Conservation (phyloP, 257 asterid genomes). For the Solanum corneliomulleri region DNA sequence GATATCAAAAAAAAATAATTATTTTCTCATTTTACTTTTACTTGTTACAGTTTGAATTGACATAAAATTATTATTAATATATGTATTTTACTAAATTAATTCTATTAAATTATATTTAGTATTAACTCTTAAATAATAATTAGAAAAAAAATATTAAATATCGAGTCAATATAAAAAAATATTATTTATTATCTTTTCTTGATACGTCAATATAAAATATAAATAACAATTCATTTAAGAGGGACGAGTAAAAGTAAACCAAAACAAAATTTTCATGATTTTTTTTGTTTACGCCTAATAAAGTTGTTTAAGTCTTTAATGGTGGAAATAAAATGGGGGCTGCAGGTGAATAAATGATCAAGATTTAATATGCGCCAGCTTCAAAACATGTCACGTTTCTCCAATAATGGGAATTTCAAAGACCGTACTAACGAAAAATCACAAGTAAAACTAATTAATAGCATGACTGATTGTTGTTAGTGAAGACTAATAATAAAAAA, state of each 20-base stretch:
- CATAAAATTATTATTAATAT: too few relatives aligned
- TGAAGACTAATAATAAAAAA: background rate
- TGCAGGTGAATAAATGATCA: background rate
- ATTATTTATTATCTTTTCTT: too few relatives aligned
- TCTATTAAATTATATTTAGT: too few relatives aligned
- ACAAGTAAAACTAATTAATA: background rate
- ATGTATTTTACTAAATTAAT: too few relatives aligned
- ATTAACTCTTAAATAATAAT: too few relatives aligned
- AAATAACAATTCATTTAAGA: too few relatives aligned
- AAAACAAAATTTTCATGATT: background rate
- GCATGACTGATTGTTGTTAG: background rate
- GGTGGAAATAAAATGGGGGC: background rate
- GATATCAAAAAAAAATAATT: background rate
- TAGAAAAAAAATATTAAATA: too few relatives aligned
- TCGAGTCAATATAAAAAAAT: accelerated
- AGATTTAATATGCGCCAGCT: background rate
- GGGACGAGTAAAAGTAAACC: too few relatives aligned
- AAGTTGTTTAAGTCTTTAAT: background rate
- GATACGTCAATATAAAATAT: too few relatives aligned
- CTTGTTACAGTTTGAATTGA: too few relatives aligned
- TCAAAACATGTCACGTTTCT: background rate
- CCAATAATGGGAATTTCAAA: background rate
- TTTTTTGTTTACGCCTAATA: background rate
- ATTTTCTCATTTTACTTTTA: accelerated
- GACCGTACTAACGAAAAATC: background rate